phyloP scores from a whole-genome alignment of 2,329 filamentous ascomycete genomes.

The Didymella pinodella region DNA sequence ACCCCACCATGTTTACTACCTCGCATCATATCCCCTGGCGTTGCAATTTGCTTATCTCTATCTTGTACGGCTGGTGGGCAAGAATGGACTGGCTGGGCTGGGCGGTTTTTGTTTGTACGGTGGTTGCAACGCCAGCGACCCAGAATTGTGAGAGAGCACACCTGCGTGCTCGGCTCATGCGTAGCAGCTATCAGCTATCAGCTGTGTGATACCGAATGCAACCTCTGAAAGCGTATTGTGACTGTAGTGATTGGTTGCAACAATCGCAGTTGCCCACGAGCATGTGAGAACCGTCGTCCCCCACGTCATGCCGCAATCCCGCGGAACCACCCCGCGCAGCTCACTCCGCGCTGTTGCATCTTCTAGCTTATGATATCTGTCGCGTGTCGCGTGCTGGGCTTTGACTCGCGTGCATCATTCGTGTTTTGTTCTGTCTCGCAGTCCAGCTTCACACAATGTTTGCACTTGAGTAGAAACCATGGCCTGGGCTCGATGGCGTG shows the following conservation, averaged over 20 bases:
- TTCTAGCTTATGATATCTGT: conserved; percentile 14
- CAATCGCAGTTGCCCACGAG: conserved; percentile 1
- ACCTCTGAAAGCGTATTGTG: conserved; percentile 19
- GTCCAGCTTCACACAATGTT: conserved; percentile 20
- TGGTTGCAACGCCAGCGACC: conserved; percentile 25
- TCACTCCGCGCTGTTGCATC: conserved; percentile 5
- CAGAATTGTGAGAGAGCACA: conserved; percentile 24
- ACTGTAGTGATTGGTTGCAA: conserved; percentile 15
- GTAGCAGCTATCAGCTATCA: conserved; percentile 37
- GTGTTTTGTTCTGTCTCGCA: conserved; percentile 1
- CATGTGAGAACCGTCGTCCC: conserved; percentile 7
- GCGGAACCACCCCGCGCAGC: conserved; percentile 14
- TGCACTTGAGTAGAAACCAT: conserved; percentile 6
- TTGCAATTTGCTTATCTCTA: conserved; percentile 43
- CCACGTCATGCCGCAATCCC: conserved; percentile 27
- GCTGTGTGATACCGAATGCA: conserved; percentile 38
- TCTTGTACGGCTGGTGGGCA: conserved; percentile 33
- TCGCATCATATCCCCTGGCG: conserved; percentile 55
- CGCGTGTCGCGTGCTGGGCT: conserved; percentile 21
- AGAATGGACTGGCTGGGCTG: conserved; percentile 35
- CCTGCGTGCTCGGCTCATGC: conserved; percentile 23
- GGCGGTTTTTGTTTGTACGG: conserved; percentile 22
- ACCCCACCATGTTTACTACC: conserved; percentile 42
- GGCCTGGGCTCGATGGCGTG: background rate
- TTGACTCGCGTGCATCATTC: background rate